Conservation (phyloP, 2,329 filamentous ascomycete species). For the Aspergillus sclerotialis region DNA sequence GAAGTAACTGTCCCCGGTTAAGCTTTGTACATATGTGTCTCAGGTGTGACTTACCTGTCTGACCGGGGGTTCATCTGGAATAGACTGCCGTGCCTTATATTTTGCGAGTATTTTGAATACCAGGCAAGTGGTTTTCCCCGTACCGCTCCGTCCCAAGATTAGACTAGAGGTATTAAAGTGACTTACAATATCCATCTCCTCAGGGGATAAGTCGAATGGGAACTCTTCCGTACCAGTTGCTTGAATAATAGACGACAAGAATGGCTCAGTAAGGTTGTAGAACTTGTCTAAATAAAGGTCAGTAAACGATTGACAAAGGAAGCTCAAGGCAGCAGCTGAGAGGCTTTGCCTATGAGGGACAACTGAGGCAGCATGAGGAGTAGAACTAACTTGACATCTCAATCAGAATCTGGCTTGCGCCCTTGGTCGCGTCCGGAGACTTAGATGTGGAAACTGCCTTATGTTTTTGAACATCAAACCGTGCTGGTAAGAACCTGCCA, state of each 20-base stretch:
- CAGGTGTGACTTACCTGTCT: slow-evolving; percentile 9
- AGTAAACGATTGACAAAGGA: neutral
- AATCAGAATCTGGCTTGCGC: slow-evolving; percentile 3
- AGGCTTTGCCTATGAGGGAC: too few species aligned
- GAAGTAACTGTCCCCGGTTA: slow-evolving; percentile 14
- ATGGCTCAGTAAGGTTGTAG: slow-evolving; percentile 20
- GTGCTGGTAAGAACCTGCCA: slow-evolving; percentile 8
- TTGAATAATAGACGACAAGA: slow-evolving; percentile 14
- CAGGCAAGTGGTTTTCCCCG: slow-evolving; percentile 26
- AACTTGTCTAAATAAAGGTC: slow-evolving; percentile 22
- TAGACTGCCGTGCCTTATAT: slow-evolving; percentile 10
- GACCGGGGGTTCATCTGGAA: slow-evolving; percentile 4
- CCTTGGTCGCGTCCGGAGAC: neutral
- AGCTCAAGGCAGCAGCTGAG: too few species aligned
- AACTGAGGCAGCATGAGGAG: too few species aligned
- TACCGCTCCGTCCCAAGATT: slow-evolving; percentile 25
- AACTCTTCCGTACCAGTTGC: slow-evolving; percentile 16
- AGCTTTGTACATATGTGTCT: neutral
- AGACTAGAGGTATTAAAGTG: slow-evolving; percentile 18
- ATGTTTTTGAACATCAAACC: slow-evolving; percentile 1
- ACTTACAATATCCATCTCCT: slow-evolving; percentile 19
- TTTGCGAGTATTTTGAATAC: slow-evolving; percentile 22
- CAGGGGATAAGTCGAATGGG: slow-evolving; percentile 23
- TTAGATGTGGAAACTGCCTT: neutral
- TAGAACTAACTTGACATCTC: slow-evolving; percentile 13